A percentile compares a stretch with the other conserved stretches of the same genome.
Conservation (phyloP, 108 stramenopile species). For the Chaetoceros muelleri region DNA sequence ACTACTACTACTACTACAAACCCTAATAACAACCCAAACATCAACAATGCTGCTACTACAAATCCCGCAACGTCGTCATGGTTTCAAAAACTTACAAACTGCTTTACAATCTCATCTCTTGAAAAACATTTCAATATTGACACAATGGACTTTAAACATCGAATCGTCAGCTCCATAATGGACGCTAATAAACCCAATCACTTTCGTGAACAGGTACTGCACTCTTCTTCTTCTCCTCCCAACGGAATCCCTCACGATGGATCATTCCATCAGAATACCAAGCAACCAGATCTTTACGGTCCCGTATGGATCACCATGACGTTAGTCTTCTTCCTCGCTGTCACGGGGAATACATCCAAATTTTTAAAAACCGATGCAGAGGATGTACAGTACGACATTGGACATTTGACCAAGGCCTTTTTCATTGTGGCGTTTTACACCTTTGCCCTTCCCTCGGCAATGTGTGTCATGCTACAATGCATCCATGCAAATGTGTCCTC, state of each 20-base stretch:
- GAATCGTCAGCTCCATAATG: constrained; percentile 28
- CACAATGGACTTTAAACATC: constrained; percentile 8
- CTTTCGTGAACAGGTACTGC: constrained; percentile 60
- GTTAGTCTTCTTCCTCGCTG: constrained; percentile 63
- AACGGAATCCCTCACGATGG: background rate
- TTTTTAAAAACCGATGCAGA: constrained; percentile 22
- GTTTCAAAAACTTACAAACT: background rate
- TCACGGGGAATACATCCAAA: constrained; percentile 15
- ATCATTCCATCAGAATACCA: constrained; percentile 10
- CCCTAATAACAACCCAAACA: no score
- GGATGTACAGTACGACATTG: constrained; percentile 74
- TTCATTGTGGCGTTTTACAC: constrained; percentile 40
- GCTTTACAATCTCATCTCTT: background rate
- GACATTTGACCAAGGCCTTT: constrained; percentile 52
- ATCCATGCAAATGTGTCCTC: constrained; percentile 42
- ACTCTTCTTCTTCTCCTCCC: constrained; percentile 3
- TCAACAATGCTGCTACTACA: no score
- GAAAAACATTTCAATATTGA: background rate
- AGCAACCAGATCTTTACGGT: constrained; percentile 80
- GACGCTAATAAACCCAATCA: constrained; percentile 49
- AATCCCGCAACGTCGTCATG: background rate
- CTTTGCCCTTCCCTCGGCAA: constrained; percentile 33
- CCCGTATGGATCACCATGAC: constrained; percentile 79
- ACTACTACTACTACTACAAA: no score
- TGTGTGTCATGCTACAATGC: constrained; percentile 46